Evolutionary conservation across 2,329 filamentous ascomycete genomes (phyloP), one percentile per base, ranked within the genome.

Genomic region (Hymenoscyphus fructigenus): DNA sequence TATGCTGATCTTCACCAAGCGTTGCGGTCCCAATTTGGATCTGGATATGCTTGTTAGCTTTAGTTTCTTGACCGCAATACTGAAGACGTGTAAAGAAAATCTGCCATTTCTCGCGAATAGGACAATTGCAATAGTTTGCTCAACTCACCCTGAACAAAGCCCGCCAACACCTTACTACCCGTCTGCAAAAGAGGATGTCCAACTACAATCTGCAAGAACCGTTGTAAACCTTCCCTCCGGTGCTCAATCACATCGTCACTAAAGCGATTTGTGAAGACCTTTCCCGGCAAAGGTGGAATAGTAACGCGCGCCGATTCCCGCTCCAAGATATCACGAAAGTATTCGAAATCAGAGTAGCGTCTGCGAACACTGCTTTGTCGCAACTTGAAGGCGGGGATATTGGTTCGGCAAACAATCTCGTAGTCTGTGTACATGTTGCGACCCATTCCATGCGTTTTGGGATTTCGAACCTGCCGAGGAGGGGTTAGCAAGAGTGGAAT

Each of bases 351-450:
- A 64, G 91, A 95, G 83, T 99, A 99, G 61, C 95, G 92, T 68
- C 95, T 89, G 72, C 93, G 92, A 68, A 99, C 95, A 72, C 88
- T 87, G 69, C 89, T 93, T 77, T 91, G 87, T 71, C 93, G 92
- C 73, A 97, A 88, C 83, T 98, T 98, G 86, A 99, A 99, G 73
- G 95, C 93, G 65, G 95, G 95, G 76, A 99, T 99, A 82, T 99
- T 99, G 80, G 95, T 99, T 74, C 91, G 90, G 83, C 95, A 97
- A 73, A 96, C 86, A 76, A 99, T 97, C 80, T 98, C 93, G 84
- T 98, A 99, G 80, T 96, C 95, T 62, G 95, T 99, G 83, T 98
- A 98, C 93, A 97, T 97, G 81, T 88, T 87, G 72, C 95, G 91
- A 69, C 93, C 94, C 75, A 95, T 93, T 77, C 96, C 95, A 79